Percentiles rank a stretch among this genome's conserved stretches.
These are phyloP conservation scores for Venturia effusa DNA, from an alignment of 2,329 filamentous ascomycete species.

Conservation along the genomic window DNA sequence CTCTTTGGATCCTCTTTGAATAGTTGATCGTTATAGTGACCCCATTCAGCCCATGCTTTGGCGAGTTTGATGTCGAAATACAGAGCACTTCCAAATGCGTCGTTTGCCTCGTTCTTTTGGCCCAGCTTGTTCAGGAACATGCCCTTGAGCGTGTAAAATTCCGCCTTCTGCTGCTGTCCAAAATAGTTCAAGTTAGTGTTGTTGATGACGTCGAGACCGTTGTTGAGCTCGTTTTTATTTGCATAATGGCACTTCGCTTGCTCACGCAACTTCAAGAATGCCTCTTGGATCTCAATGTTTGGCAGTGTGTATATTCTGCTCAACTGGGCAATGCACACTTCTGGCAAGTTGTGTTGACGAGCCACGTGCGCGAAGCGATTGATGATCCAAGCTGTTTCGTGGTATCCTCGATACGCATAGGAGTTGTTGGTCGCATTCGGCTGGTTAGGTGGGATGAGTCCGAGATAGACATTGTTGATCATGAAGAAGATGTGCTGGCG, in stretches of 20 bases:
- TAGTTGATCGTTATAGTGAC: constrained; percentile 90
- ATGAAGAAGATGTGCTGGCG: constrained; percentile 96
- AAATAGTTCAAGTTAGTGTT: constrained; percentile 99
- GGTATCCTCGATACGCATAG: constrained; percentile 92
- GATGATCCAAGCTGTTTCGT: constrained; percentile 99
- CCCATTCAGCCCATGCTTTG: constrained; percentile 99
- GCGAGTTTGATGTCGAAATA: constrained; percentile 93
- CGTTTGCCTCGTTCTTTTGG: constrained; percentile 82
- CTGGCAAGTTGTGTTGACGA: constrained; percentile 88
- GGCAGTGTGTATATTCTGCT: constrained; percentile 97
- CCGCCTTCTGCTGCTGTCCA: constrained; percentile 87
- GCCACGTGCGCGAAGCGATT: constrained; percentile 97
- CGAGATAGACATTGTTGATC: constrained; percentile 89
- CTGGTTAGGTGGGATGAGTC: constrained; percentile 49
- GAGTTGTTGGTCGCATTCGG: constrained; percentile 66
- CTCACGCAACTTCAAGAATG: constrained; percentile 95
- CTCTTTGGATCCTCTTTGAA: constrained; percentile 86
- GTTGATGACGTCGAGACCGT: constrained; percentile 94
- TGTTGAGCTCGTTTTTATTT: constrained; percentile 83
- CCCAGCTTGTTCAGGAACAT: constrained; percentile 97
- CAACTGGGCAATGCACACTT: constrained; percentile 94
- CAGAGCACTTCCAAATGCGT: constrained; percentile 86
- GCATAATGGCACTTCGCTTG: constrained; percentile 99
- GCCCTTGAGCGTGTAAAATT: constrained; percentile 98
- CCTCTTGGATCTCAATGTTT: constrained; percentile 99